These are phyloP conservation scores for Eucalyptus lansdowneana DNA, from an alignment of 345 rosid species.

Conservation along the genomic window DNA sequence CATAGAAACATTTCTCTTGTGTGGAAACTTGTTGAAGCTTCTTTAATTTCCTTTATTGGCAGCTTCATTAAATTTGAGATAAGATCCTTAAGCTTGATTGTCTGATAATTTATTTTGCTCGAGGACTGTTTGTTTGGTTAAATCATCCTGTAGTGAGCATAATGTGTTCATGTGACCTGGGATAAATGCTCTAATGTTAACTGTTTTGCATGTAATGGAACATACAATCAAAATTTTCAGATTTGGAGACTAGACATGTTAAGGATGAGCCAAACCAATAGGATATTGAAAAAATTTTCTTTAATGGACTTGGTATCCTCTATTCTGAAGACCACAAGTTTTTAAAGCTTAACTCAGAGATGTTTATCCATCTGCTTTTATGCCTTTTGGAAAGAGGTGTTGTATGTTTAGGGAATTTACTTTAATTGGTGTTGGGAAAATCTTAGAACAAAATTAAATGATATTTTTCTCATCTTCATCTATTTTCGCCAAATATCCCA, in stretches of 20 bases:
- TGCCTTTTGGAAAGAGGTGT: neutral
- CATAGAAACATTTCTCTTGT: neutral
- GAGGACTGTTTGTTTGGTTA: neutral
- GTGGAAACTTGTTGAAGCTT: neutral
- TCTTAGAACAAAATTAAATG: neutral
- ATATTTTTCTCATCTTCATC: neutral
- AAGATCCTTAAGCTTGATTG: neutral
- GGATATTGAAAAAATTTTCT: neutral
- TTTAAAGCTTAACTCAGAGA: neutral
- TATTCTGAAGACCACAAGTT: neutral
- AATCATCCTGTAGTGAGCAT: neutral
- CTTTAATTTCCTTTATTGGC: neutral
- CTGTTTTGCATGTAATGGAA: neutral
- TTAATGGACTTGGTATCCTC: neutral
- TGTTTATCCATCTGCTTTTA: neutral
- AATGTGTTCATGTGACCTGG: neutral
- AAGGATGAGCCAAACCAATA: neutral
- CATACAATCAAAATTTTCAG: neutral
- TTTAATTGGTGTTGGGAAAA: neutral
- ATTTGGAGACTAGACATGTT: neutral
- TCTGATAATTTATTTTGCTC: neutral
- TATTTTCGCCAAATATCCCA: neutral
- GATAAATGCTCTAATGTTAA: neutral
- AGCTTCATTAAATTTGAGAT: neutral
- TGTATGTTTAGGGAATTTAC: neutral